A percentile compares a stretch with the other conserved stretches of the same genome.
These are phyloP conservation scores for Urtica urens DNA, from an alignment of 306 rosid genomes.

Conservation along the genomic window DNA sequence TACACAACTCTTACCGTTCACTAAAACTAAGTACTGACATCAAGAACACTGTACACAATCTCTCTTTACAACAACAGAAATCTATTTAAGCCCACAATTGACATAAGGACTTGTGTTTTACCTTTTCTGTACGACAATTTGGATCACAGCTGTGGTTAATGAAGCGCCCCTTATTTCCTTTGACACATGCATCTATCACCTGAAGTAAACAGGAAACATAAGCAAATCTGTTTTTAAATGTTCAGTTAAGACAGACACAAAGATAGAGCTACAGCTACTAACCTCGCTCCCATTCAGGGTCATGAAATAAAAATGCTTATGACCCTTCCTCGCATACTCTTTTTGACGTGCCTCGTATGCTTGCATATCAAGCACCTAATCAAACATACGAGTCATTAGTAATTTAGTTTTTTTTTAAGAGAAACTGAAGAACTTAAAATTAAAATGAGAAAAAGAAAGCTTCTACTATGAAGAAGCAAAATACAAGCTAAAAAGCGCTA, in stretches of 20 bases:
- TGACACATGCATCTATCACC: slow-evolving; percentile 97
- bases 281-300: slow-evolving; percentile 96
- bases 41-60: background rate
- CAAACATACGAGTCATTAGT: slow-evolving; percentile 16
- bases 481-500: too few species aligned
- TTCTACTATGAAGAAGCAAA: too few species aligned
- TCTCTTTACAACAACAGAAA: background rate
- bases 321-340: slow-evolving; percentile 86
- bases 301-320: slow-evolving; percentile 99
- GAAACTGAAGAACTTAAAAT: too few species aligned
- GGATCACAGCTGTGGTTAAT: slow-evolving; percentile 98
- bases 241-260: background rate
- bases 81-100: too few species aligned
- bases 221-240: too few species aligned
- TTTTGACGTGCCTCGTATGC: slow-evolving; percentile 86
- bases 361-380: slow-evolving; percentile 83
- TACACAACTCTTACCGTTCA: background rate
- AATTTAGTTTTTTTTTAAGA: too few species aligned
- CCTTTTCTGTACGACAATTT: slow-evolving; percentile 97
- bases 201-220: slow-evolving; percentile 37
- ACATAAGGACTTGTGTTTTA: slow-evolving; percentile 13
- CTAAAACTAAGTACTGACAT: background rate
- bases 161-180: slow-evolving; percentile 98
- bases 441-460: too few species aligned
- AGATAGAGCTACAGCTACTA: background rate